Conservation (phyloP, 73 alveolate genomes). For the Paramecium pentaurelia region DNA sequence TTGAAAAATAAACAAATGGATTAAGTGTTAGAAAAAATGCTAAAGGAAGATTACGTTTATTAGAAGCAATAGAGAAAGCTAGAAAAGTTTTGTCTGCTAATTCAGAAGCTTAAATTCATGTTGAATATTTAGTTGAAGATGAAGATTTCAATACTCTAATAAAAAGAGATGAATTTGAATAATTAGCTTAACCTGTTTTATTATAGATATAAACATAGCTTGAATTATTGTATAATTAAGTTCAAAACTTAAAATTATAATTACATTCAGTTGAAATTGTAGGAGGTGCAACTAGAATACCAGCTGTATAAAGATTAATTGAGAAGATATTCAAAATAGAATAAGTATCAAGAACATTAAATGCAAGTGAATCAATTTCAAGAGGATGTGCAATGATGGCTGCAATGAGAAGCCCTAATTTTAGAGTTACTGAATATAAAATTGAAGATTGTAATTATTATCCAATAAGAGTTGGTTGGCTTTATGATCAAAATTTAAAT, state of each 20-base stretch:
- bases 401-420: conserved; percentile 96
- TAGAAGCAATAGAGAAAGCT: conserved; percentile 90
- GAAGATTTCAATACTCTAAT: conserved; percentile 83
- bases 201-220: neutral
- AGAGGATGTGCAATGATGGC: conserved; percentile 99
- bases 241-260: conserved; percentile 70
- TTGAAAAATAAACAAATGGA: conserved; percentile 75
- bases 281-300: conserved; percentile 97
- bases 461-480: conserved; percentile 86
- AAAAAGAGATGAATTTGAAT: conserved; percentile 91
- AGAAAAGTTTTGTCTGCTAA: conserved; percentile 94
- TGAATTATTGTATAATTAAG: neutral
- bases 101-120: conserved; percentile 78
- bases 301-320: conserved; percentile 78
- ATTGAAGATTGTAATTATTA: conserved; percentile 80
- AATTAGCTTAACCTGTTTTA: conserved; percentile 59
- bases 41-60: conserved; percentile 83
- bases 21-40: conserved; percentile 82
- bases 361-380: conserved; percentile 96
- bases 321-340: conserved; percentile 86
- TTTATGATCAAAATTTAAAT: conserved; percentile 41
- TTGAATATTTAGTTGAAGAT: conserved; percentile 94
- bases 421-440: conserved; percentile 83
- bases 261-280: conserved; percentile 94
- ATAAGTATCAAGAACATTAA: conserved; percentile 89